phyloP scores from a whole-genome alignment of 2,329 filamentous ascomycete genomes.

The Ascochyta lentis region DNA sequence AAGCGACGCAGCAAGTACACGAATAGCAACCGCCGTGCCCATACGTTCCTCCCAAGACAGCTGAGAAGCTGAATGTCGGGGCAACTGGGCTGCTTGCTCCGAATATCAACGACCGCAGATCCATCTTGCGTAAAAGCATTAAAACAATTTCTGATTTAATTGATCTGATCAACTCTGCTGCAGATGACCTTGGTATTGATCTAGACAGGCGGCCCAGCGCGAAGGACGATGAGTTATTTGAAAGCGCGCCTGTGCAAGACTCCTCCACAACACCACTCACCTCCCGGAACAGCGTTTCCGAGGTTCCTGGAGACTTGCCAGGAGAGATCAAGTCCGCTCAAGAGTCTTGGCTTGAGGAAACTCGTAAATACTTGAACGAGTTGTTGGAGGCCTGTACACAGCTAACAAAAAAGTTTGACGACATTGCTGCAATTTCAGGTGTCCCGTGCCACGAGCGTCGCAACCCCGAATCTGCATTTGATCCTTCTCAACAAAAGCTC shows the following conservation, averaged over 20 bases:
- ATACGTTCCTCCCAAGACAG: slow-evolving; percentile 28
- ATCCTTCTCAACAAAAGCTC: slow-evolving; percentile 19
- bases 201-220: slow-evolving; percentile 30
- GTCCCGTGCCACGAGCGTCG: slow-evolving; percentile 21
- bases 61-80: slow-evolving; percentile 37
- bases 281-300: neutral
- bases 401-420: slow-evolving; percentile 38
- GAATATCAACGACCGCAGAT: slow-evolving; percentile 41
- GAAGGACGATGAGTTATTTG: slow-evolving; percentile 36
- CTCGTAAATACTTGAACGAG: slow-evolving; percentile 26
- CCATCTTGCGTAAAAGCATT: slow-evolving; percentile 27
- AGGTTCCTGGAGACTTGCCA: slow-evolving; percentile 7
- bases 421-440: slow-evolving; percentile 37
- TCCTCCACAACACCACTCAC: slow-evolving; percentile 9
- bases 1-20: slow-evolving; percentile 10
- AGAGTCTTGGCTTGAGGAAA: slow-evolving; percentile 29
- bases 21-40: slow-evolving; percentile 20
- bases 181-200: slow-evolving; percentile 46
- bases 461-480: slow-evolving; percentile 3
- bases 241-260: slow-evolving; percentile 29
- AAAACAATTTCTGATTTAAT: slow-evolving; percentile 46
- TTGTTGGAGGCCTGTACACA: slow-evolving; percentile 31
- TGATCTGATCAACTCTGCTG: slow-evolving; percentile 45
- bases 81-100: slow-evolving; percentile 31
- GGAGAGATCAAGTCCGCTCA: slow-evolving; percentile 18